Conservation (phyloP, 2,329 filamentous ascomycete species). For the Botrytis fabae region DNA sequence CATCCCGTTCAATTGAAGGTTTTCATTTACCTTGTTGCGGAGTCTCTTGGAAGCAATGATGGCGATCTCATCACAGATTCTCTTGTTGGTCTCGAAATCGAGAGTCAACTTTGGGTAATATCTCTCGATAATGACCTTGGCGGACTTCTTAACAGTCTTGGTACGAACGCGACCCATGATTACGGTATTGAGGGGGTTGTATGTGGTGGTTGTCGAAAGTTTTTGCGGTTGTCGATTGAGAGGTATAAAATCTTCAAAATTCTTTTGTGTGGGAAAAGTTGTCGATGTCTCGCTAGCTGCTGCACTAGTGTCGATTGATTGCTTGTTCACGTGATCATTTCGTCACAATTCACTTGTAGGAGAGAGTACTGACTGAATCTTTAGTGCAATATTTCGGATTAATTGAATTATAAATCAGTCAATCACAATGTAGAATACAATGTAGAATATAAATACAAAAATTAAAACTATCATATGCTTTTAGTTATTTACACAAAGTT, state of each 20-base stretch:
- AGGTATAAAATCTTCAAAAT: slow-evolving; percentile 3
- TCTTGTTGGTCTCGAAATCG: slow-evolving; percentile 99
- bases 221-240: slow-evolving; percentile 21
- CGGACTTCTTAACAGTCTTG: slow-evolving; percentile 53
- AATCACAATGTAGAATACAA: background rate
- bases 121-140: slow-evolving; percentile 99
- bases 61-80: slow-evolving; percentile 99
- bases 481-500: background rate
- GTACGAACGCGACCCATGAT: slow-evolving; percentile 48
- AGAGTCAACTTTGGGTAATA: slow-evolving; percentile 98
- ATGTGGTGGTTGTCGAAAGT: slow-evolving; percentile 23
- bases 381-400: background rate
- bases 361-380: background rate
- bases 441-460: background rate
- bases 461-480: background rate
- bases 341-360: background rate
- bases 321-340: background rate
- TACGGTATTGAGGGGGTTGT: slow-evolving; percentile 34
- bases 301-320: background rate
- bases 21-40: slow-evolving; percentile 82
- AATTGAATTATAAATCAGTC: background rate
- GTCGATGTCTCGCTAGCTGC: slow-evolving; percentile 18
- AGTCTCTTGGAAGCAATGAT: slow-evolving; percentile 99
- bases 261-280: slow-evolving; percentile 24
- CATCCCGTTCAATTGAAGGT: background rate